A percentile compares a stretch with the other conserved stretches of the same genome.
Evolutionary conservation across 2,329 filamentous ascomycete species (phyloP).

Genomic region (Phoma herbarum): DNA sequence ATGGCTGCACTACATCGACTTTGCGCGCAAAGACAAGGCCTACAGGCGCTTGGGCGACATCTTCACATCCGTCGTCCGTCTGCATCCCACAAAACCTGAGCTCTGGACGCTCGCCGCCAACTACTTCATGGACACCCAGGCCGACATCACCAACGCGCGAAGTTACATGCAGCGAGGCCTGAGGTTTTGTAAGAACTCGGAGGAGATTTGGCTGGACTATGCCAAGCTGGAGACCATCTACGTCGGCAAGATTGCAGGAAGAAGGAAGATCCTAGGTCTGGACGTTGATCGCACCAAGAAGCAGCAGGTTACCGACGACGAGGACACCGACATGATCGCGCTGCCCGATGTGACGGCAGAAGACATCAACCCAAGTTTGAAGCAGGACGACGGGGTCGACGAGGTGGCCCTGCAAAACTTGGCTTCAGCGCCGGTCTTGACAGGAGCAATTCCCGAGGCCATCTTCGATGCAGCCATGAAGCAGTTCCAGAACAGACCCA

Average conservation of each 20-base stretch:
- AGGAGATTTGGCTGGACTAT: constrained; percentile 86
- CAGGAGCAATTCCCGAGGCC: constrained; percentile 91
- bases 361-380: constrained; percentile 65
- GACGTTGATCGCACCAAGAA: constrained; percentile 57
- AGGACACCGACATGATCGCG: constrained; percentile 63
- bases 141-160: constrained; percentile 86
- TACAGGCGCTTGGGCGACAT: constrained; percentile 68
- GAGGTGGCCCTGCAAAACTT: constrained; percentile 70
- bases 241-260: constrained; percentile 79
- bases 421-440: constrained; percentile 78
- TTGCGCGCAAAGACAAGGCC: constrained; percentile 72
- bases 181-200: constrained; percentile 82
- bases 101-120: constrained; percentile 88
- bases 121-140: constrained; percentile 77
- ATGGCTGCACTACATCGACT: constrained; percentile 92
- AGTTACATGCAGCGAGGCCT: constrained; percentile 89
- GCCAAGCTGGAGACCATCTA: constrained; percentile 92
- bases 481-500: constrained; percentile 73
- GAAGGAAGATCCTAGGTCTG: constrained; percentile 73
- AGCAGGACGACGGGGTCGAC: constrained; percentile 59
- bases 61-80: constrained; percentile 74
- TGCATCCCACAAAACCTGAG: constrained; percentile 84
- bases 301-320: constrained; percentile 56
- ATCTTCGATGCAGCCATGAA: constrained; percentile 88
- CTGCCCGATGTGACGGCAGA: constrained; percentile 68